Evolutionary conservation across 176 grass and related monocot species (phyloP), one percentile per base, ranked within the genome.

Genomic region (Pharus latifolius): DNA sequence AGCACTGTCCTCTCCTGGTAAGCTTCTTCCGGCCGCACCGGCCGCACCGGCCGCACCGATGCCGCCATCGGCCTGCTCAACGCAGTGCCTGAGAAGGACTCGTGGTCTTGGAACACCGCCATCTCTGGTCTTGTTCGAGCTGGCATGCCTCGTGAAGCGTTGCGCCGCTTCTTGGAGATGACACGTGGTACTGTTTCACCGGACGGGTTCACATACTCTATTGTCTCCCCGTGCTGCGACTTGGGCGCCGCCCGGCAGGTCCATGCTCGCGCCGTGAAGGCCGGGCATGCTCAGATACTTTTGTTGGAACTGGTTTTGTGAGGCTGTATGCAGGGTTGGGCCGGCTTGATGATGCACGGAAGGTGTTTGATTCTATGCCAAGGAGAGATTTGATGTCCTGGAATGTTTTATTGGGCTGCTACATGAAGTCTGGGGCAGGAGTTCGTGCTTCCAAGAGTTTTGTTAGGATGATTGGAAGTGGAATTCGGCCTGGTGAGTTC

Each of bases 301-400:
- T 85, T 0, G 43, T 79, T 6, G 79, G 67, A 59, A 79, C 75
- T 28, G 75, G 75, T 17, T 67, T 85, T 14, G 37, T 72, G 0
- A 78, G 61, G 42, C 46, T 85, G 53, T 89, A 89, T 43, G 71
- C 82, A 0, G 76, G 81, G 71, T 68, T 67, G 34, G 72, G 82
- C 20, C 12, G 43, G 12, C 73, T 78, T 17, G 78, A 82, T 6
- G 67, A 73, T 49, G 87, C 87, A 7, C 43, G 77, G 6, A 65
- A 73, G 53, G 72, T 78, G 66, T 89, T 89, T 29, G 87, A 81
- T 46, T 41, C 31, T 43, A 80, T 63, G 32, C 2, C 42, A 1
- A 59, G 61, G 13, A 81, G 54, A 32, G 87, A 85, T 77, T 57
- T 81, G 3, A 31, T 85, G 71, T 81, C 87, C n/a, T 89, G 87